Conservation (phyloP, 2,329 filamentous ascomycete species). For the Neonectria punicea region DNA sequence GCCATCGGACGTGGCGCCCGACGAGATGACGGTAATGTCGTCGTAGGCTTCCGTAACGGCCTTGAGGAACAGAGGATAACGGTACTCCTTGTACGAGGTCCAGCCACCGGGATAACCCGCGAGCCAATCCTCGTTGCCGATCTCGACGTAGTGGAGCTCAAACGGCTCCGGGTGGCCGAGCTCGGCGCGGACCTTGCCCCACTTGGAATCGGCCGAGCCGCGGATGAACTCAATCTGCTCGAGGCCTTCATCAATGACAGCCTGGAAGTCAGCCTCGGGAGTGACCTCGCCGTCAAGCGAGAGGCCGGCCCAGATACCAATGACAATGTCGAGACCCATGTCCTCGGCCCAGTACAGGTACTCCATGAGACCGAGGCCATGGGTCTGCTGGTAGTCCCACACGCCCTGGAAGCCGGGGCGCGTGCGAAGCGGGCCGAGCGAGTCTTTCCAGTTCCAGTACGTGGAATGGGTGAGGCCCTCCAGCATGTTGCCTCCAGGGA, state of each 20-base stretch:
- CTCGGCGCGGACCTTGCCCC: constrained; percentile 66
- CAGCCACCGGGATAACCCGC: constrained; percentile 58
- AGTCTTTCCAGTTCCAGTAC: constrained; percentile 64
- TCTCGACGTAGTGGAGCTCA: constrained; percentile 68
- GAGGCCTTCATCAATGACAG: constrained; percentile 68
- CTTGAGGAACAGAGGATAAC: constrained; percentile 68
- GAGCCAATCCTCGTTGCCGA: constrained; percentile 76
- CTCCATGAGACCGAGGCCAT: constrained; percentile 71
- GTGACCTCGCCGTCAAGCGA: constrained; percentile 64
- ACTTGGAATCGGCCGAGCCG: constrained; percentile 63
- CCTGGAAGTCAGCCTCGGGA: constrained; percentile 61
- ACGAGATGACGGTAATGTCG: constrained; percentile 66
- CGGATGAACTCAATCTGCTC: constrained; percentile 72
- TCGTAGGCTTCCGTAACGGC: constrained; percentile 67
- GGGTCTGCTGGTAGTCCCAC: constrained; percentile 71
- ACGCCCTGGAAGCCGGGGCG: constrained; percentile 66
- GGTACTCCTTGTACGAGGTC: constrained; percentile 62
- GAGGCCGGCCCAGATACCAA: constrained; percentile 68
- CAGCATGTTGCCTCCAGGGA: constrained; percentile 74
- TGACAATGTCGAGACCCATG: constrained; percentile 65
- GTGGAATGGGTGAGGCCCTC: constrained; percentile 56
- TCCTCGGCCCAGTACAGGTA: constrained; percentile 71
- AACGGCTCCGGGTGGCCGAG: constrained; percentile 72
- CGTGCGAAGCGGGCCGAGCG: constrained; percentile 63
- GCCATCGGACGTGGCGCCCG: constrained; percentile 56